Base-by-base conservation (phyloP, 2,329 filamentous ascomycete genomes). In the Endothia cerciana region DNA sequence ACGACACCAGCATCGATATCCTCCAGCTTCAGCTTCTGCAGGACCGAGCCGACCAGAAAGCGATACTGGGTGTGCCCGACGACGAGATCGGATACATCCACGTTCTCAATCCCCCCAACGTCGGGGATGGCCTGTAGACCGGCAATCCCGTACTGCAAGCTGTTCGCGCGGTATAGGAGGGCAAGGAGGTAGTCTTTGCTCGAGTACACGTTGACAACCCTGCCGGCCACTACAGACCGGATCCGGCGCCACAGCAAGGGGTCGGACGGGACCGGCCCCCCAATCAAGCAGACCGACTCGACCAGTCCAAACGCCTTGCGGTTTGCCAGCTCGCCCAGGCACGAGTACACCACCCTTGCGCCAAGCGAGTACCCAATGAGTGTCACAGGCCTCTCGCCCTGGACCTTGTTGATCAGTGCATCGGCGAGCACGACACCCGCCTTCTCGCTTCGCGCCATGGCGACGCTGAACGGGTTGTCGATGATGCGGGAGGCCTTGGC, bases 141-240 rank as follows among this genome's bases (percentile, higher is more conserved):
- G 0, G 94, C 93, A 51, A 97, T 87, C 4, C 94, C 94, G 51
- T 91, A 85, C 69, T 95, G 90, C 33, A 97, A 85, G 65, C 89
- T 93, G 57, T 91, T 93, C 2, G 92, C 90, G 58, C 94, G 88
- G 76, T 97, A 97, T 22, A 97, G 81, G 75, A 97, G 94, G 1
- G 88, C 93, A 0, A 97, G 87, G 38, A 97, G 88, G 73, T 93
- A 91, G 77, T 97, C 94, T 67, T 95, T 94, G 61, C 89, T 88
- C 1, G 92, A 94, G 77, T 90, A 97, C 10, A 94, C 92, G 72
- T 97, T 97, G 71, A 97, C 89, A 7, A 97, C 84, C 65, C 91
- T 86, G 3, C 93, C 93, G 1, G 89, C 87, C 0, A 97, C 93
- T 0, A 94, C 92, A 47, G 86, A 87, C 30, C 92, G 87, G 69